These are phyloP conservation scores for Diddensiella santjacobensis DNA, from an alignment of 805 yeast species.

Conservation along the genomic window DNA sequence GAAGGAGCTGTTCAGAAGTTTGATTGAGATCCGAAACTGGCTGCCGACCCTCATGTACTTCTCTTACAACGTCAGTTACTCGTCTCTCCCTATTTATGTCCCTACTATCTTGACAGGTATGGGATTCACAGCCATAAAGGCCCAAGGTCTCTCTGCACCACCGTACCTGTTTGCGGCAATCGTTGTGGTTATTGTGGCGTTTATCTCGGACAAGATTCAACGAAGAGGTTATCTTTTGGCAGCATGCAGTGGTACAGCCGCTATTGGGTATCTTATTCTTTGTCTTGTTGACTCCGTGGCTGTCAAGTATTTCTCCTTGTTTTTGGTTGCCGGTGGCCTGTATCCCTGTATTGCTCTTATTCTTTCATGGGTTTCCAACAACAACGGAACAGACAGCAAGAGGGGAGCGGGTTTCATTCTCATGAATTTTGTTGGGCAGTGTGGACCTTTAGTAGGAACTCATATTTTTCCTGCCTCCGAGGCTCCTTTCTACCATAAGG, in stretches of 20 bases:
- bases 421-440: slow-evolving; percentile 28
- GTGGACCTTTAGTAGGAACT: slow-evolving; percentile 30
- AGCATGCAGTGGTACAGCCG: background rate
- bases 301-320: slow-evolving; percentile 26
- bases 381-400: slow-evolving; percentile 24
- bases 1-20: slow-evolving; percentile 3
- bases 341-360: slow-evolving; percentile 25
- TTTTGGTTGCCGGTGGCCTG: slow-evolving; percentile 24
- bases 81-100: slow-evolving; percentile 43
- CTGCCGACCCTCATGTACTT: slow-evolving; percentile 11
- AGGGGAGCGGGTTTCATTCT: slow-evolving; percentile 27
- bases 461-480: slow-evolving; percentile 23
- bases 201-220: slow-evolving; percentile 39
- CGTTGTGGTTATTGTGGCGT: slow-evolving; percentile 40
- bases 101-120: slow-evolving; percentile 43
- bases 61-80: slow-evolving; percentile 15
- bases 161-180: slow-evolving; percentile 38
- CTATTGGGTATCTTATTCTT: slow-evolving; percentile 17
- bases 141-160: slow-evolving; percentile 44
- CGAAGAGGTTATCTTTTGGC: slow-evolving; percentile 19
- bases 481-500: slow-evolving; percentile 19
- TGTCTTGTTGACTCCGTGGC: slow-evolving; percentile 21
- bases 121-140: slow-evolving; percentile 37
- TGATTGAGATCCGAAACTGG: slow-evolving; percentile 11
- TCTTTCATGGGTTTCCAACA: slow-evolving; percentile 26